Evolutionary conservation across 1,139 yeast genomes (phyloP), one percentile per base, ranked within the genome.

Genomic region (Oligophagozyma castellii): DNA sequence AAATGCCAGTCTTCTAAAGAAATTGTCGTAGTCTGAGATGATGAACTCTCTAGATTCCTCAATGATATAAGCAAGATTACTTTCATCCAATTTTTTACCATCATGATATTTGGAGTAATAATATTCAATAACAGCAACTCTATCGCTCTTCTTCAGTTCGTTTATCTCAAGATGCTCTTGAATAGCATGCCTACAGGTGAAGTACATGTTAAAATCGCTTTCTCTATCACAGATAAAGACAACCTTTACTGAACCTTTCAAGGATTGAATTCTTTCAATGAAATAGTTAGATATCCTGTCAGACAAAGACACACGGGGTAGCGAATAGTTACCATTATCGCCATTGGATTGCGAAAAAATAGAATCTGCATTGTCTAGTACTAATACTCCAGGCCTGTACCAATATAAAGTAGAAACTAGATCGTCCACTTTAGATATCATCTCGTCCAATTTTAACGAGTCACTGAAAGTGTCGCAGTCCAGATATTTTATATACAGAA

Each of bases 341-440:
- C 10, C 10, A 18, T 18, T 7, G 7, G 20, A 18, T 18, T 18
- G 20, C 0, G 81, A 70, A 26, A 84, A 63, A 8, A 86, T 47
- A 38, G 70, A 67, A 42, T 86, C 95, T n/a, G 84, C 52, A 42
- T 84, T 84, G 42, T 89, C 96, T 20, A 89, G 51, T 1, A 86
- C 55, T 4, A 89, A 53, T 2, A 84, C 58, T 1, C 89, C 61
- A 0, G 96, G 95, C 15, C 78, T 64, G 46, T 73, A 70, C 93
- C 95, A 83, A 14, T 78, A 62, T 20, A 86, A 72, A 34, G 67
- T 68, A 26, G 67, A 66, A 15, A 77, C 48, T 59, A 73, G 62
- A 27, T 64, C 65, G 14, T 58, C 58, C 22, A 83, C 43, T 16
- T 66, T 46, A 14, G 59, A 68, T 28, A 64, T 62, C 29, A 80